phyloP scores from a whole-genome alignment of 2,329 filamentous ascomycete genomes.

The Diaporthe destruens region DNA sequence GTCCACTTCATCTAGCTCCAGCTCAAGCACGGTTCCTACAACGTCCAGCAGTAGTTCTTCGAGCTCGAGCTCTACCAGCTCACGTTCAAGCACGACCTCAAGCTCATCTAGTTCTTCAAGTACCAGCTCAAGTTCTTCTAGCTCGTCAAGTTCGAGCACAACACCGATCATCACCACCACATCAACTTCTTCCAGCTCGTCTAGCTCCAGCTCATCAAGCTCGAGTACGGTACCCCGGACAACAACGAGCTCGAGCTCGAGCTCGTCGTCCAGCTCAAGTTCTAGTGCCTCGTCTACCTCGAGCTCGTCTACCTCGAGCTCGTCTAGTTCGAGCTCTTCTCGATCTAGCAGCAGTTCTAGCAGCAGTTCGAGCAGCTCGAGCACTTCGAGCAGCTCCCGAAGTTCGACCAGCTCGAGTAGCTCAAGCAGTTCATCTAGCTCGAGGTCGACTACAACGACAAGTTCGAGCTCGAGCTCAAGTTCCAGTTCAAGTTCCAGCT shows the following conservation, averaged over 20 bases:
- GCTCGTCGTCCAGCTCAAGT: neutral
- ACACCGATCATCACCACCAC: neutral
- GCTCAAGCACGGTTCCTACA: neutral
- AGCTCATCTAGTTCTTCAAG: neutral
- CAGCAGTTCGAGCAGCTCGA: neutral
- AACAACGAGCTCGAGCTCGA: neutral
- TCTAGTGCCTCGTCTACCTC: neutral
- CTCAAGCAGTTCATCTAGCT: neutral
- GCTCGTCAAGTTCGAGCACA: slow-evolving; percentile 6
- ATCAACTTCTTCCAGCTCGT: neutral
- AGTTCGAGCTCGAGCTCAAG: neutral
- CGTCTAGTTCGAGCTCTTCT: neutral
- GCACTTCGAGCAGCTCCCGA: neutral
- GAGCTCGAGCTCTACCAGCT: neutral
- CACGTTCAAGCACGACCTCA: neutral
- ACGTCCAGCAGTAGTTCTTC: neutral
- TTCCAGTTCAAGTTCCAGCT: too few species aligned
- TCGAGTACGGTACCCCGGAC: neutral
- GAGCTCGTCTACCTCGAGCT: neutral
- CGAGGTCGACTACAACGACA: neutral
- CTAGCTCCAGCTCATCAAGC: neutral
- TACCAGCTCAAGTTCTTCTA: neutral
- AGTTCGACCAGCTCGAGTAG: neutral
- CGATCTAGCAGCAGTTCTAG: too few species aligned
- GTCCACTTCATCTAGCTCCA: neutral